These are phyloP conservation scores for Dendrostoma leiphaemia DNA, from an alignment of 2,329 filamentous ascomycete genomes.

Conservation along the genomic window DNA sequence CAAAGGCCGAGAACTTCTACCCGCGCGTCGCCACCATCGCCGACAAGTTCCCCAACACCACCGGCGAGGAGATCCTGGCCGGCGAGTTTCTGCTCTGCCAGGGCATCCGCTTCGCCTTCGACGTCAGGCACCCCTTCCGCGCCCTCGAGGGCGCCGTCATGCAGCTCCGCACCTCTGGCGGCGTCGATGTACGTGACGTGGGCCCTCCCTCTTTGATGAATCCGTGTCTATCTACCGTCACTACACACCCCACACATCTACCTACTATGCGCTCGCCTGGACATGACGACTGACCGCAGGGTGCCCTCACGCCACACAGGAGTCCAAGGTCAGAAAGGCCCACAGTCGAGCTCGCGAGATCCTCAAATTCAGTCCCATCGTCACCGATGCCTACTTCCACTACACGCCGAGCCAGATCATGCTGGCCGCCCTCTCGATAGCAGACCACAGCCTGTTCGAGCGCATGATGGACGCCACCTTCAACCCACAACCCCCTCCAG, in stretches of 20 bases:
- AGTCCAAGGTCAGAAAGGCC: conserved; percentile 53
- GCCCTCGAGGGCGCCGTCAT: conserved; percentile 83
- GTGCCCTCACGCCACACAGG: conserved; percentile 4
- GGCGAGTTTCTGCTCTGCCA: conserved; percentile 93
- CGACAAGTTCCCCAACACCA: conserved; percentile 67
- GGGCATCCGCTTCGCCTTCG: conserved; percentile 88
- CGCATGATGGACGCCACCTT: conserved; percentile 43
- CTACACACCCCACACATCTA: too few relatives aligned
- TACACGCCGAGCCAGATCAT: conserved; percentile 94
- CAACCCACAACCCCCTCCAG: conserved; percentile 21
- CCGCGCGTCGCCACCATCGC: conserved; percentile 62
- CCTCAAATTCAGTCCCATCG: conserved; percentile 74
- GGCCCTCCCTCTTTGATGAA: background rate
- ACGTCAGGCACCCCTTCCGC: conserved; percentile 86
- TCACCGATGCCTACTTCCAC: conserved; percentile 96
- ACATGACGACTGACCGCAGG: background rate
- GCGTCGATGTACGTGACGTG: conserved; percentile 50
- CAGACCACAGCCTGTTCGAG: conserved; percentile 63
- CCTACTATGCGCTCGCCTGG: too few relatives aligned
- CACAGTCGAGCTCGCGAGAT: conserved; percentile 72
- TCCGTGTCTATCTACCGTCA: too few relatives aligned
- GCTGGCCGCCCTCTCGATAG: conserved; percentile 75
- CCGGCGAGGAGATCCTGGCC: conserved; percentile 78
- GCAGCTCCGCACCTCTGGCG: conserved; percentile 69
- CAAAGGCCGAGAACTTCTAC: conserved; percentile 87